These are phyloP conservation scores for Aspergillus cavernicola DNA, from an alignment of 495 filamentous ascomycete genomes.

Conservation along the genomic window DNA sequence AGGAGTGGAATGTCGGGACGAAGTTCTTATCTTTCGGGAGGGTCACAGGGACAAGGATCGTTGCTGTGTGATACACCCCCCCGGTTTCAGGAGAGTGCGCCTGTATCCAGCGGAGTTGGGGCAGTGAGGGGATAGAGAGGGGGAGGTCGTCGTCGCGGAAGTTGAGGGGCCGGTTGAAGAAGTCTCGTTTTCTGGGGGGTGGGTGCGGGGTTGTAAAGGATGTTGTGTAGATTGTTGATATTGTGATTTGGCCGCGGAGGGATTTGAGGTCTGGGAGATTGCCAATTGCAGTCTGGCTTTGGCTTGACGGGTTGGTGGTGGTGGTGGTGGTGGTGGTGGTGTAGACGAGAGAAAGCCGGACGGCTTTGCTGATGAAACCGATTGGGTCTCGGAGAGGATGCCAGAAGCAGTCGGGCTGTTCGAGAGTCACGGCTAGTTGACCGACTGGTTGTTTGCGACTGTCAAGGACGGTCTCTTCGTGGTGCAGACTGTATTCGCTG, in stretches of 20 bases:
- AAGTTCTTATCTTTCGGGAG: slow-evolving; percentile 53
- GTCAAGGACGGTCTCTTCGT: slow-evolving; percentile 48
- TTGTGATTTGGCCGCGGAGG: slow-evolving; percentile 6
- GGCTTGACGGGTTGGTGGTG: too few species aligned
- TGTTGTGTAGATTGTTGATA: slow-evolving; percentile 16
- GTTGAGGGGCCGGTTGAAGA: slow-evolving; percentile 12
- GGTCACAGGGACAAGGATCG: slow-evolving; percentile 59
- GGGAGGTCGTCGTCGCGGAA: slow-evolving; percentile 7
- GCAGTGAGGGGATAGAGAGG: background rate
- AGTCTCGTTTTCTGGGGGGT: slow-evolving; percentile 8
- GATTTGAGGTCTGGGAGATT: slow-evolving; percentile 15
- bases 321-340: background rate
- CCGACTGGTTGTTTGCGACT: slow-evolving; percentile 38
- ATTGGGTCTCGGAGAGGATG: slow-evolving; percentile 36
- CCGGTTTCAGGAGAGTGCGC: too few species aligned
- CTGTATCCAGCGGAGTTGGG: slow-evolving; percentile 8
- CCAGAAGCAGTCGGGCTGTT: slow-evolving; percentile 59
- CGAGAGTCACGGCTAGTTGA: slow-evolving; percentile 54
- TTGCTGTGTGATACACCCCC: slow-evolving; percentile 47
- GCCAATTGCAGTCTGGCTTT: too few species aligned
- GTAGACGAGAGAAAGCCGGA: slow-evolving; percentile 10
- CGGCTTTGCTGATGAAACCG: slow-evolving; percentile 8
- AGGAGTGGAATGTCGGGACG: slow-evolving; percentile 70
- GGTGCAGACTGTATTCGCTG: slow-evolving; percentile 58
- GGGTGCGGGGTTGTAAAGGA: slow-evolving; percentile 1